Percentiles rank a stretch among this genome's conserved stretches.
These are phyloP conservation scores for Phoenix dactylifera DNA, from an alignment of 176 grass and related monocot genomes.

Conservation along the genomic window DNA sequence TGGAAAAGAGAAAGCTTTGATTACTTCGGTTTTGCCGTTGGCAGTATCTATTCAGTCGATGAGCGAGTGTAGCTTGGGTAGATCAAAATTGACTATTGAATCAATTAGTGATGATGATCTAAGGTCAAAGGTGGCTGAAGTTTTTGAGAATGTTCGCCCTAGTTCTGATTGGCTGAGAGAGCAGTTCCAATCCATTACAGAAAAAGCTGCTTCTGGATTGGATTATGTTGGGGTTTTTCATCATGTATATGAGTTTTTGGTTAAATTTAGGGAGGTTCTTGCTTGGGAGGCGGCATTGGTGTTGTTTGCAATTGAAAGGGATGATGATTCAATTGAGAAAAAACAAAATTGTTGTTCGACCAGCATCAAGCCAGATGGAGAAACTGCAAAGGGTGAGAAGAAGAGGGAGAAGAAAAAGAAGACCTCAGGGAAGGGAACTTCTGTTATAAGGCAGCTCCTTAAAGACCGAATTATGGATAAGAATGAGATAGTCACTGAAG, in stretches of 20 bases:
- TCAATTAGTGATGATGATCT: constrained; percentile 44
- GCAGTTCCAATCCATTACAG: constrained; percentile 28
- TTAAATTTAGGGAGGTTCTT: constrained; percentile 71
- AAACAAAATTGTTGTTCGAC: constrained; percentile 19
- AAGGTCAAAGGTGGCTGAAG: constrained; percentile 30
- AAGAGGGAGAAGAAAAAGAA: constrained; percentile 84
- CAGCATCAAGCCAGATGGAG: constrained; percentile 16
- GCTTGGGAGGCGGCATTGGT: constrained; percentile 82
- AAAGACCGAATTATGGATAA: constrained; percentile 39
- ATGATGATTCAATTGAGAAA: constrained; percentile 90
- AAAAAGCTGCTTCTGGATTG: constrained; percentile 24
- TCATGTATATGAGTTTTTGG: constrained; percentile 45
- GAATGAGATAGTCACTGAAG: constrained; percentile 23
- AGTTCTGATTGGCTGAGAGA: constrained; percentile 29
- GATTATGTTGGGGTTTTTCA: constrained; percentile 32
- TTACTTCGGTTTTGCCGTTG: constrained; percentile 43
- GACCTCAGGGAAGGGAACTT: constrained; percentile 77
- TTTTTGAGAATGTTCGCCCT: constrained; percentile 10
- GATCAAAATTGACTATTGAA: constrained; percentile 36
- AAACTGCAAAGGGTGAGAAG: constrained; percentile 56
- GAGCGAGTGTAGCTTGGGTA: constrained; percentile 47
- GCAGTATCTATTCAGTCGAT: constrained; percentile 46
- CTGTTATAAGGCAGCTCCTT: constrained; percentile 53
- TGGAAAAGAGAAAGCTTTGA: constrained; percentile 60
- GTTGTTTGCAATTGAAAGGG: constrained; percentile 56